phyloP scores from a whole-genome alignment of 331 rosid species.

The Phaseolus coccineus region DNA sequence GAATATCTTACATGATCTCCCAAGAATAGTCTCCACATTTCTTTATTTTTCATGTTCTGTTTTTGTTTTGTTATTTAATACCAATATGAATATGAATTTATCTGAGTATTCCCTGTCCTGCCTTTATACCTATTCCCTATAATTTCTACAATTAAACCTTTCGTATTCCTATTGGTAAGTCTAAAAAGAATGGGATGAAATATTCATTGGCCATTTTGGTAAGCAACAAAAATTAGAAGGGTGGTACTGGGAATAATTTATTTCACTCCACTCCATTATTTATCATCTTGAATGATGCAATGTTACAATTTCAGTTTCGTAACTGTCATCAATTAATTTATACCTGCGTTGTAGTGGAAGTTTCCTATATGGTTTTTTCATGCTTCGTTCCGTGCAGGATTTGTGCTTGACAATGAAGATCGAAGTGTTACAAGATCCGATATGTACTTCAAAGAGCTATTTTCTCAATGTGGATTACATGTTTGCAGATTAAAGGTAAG shows the following conservation, averaged over 20 bases:
- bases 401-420: conserved; percentile 86
- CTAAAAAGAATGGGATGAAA: neutral
- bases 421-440: conserved; percentile 88
- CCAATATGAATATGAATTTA: neutral
- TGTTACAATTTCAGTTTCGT: neutral
- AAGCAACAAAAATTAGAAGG: conserved; percentile 3
- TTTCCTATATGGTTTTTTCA: conserved; percentile 33
- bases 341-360: neutral
- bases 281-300: neutral
- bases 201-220: neutral
- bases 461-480: conserved; percentile 78
- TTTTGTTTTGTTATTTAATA: neutral
- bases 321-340: neutral
- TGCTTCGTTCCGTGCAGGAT: conserved; percentile 59
- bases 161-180: neutral
- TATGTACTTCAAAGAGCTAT: conserved; percentile 77
- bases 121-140: neutral
- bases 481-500: conserved; percentile 74
- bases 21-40: neutral
- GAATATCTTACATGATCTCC: neutral
- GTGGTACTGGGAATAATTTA: neutral
- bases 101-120: neutral
- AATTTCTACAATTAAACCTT: neutral
- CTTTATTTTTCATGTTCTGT: neutral
- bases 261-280: no score